Evolutionary conservation across 495 filamentous ascomycete species (phyloP).

Genomic region (Podospora bellae-mahoneyi): DNA sequence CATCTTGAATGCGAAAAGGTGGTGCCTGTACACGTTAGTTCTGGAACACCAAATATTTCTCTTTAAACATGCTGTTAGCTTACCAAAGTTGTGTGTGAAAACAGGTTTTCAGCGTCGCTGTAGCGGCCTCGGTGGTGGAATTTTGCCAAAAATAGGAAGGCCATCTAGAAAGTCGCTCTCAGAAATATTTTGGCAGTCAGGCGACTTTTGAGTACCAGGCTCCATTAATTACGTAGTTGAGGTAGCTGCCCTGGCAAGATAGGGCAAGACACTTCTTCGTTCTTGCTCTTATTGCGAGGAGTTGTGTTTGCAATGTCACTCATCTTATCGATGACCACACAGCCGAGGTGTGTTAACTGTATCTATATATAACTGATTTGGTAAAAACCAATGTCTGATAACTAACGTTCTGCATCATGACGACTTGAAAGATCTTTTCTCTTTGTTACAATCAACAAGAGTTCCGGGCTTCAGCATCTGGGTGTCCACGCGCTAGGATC

Average conservation of each 20-base stretch:
- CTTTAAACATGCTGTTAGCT: background rate
- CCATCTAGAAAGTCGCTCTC: background rate
- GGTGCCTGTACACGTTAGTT: background rate
- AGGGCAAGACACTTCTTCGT: background rate
- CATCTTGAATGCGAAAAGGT: background rate
- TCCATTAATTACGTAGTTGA: background rate
- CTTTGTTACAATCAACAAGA: no score
- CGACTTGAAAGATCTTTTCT: no score
- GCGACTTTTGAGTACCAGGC: background rate
- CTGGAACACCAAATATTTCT: background rate
- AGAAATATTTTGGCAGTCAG: background rate
- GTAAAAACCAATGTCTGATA: no score
- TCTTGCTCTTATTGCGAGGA: background rate
- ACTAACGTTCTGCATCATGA: no score
- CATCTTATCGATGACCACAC: background rate
- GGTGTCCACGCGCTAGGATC: no score
- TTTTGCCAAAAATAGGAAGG: background rate
- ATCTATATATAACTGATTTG: no score
- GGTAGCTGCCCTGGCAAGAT: background rate
- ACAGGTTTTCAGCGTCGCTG: background rate
- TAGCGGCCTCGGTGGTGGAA: background rate
- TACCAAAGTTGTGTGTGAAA: background rate
- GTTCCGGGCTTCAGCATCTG: no score
- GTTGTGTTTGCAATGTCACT: background rate
- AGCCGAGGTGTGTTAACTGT: background rate